phyloP scores from a whole-genome alignment of 2,329 filamentous ascomycete species.

The Exophiala lecanii-corni region DNA sequence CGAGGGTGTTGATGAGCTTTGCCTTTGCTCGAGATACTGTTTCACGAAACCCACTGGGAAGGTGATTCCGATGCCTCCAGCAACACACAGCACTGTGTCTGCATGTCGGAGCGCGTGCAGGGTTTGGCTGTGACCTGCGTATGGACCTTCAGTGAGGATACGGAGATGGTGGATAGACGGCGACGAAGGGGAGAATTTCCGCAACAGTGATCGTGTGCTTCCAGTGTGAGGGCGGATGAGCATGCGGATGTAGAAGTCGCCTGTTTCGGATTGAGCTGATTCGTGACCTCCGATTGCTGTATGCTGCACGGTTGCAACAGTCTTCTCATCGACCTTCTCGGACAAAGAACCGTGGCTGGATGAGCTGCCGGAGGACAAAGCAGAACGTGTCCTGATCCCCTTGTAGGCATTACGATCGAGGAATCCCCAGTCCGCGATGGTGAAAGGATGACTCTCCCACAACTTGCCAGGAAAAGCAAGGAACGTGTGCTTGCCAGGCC shows the following conservation, averaged over 20 bases:
- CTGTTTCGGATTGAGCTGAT: not conserved
- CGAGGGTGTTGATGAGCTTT: not conserved
- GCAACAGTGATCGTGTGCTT: slow-evolving; percentile 1
- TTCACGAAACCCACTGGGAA: slow-evolving; percentile 7
- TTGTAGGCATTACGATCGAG: not conserved
- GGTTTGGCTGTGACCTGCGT: slow-evolving; percentile 10
- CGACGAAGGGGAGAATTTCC: not conserved
- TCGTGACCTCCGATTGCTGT: not conserved
- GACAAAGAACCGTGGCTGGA: slow-evolving; percentile 1
- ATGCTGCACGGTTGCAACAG: not conserved
- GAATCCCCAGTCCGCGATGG: slow-evolving; percentile 13
- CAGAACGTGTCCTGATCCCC: not conserved
- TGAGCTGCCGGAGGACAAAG: not conserved
- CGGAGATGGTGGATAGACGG: not conserved
- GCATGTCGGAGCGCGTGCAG: slow-evolving; percentile 4
- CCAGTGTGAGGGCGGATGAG: slow-evolving; percentile 9
- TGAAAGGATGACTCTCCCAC: slow-evolving; percentile 21
- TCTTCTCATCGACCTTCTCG: not conserved
- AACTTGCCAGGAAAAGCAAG: slow-evolving; percentile 15
- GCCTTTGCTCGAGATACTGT: slow-evolving; percentile 6
- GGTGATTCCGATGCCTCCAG: slow-evolving; percentile 37
- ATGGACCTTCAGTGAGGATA: slow-evolving; percentile 13
- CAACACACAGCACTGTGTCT: slow-evolving; percentile 33
- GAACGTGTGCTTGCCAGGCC: slow-evolving; percentile 11
- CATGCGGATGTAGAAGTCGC: slow-evolving; percentile 8